phyloP scores from a whole-genome alignment of 1,139 yeast genomes.

The Hansenula sp. region DNA sequence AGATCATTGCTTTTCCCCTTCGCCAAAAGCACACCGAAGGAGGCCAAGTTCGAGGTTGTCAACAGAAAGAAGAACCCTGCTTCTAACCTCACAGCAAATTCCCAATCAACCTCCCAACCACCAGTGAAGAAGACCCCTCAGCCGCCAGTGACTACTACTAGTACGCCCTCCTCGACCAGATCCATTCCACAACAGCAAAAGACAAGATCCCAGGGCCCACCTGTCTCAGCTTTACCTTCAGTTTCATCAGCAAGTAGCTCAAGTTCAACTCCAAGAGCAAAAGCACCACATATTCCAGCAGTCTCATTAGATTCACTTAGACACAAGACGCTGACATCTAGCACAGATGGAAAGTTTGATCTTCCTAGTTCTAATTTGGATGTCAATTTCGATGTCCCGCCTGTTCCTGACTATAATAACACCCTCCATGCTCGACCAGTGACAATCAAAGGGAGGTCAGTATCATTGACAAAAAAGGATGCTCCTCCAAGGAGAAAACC shows the following conservation, averaged over 20 bases:
- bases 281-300: too few relatives aligned
- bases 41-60: constrained; percentile 22
- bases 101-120: neutral
- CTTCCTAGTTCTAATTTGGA: constrained; percentile 11
- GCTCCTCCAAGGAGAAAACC: constrained; percentile 21
- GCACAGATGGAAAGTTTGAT: neutral
- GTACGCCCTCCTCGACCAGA: neutral
- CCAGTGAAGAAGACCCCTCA: too few relatives aligned
- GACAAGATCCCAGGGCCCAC: too few relatives aligned
- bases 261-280: neutral
- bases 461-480: constrained; percentile 15
- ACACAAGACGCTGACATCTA: neutral
- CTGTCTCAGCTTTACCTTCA: too few relatives aligned
- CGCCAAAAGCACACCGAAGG: constrained; percentile 9
- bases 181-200: neutral
- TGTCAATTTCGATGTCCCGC: constrained; percentile 16
- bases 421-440: constrained; percentile 20
- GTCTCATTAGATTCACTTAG: neutral
- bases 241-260: neutral
- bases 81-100: constrained; percentile 2
- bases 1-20: constrained; percentile 22
- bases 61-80: constrained; percentile 21
- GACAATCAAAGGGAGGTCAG: constrained; percentile 21
- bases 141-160: constrained; percentile 4
- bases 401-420: constrained; percentile 23